A percentile compares a stretch with the other conserved stretches of the same genome.
phyloP scores from a whole-genome alignment of 371 early-diverging fungal genomes.

The Mortierella sp. region DNA sequence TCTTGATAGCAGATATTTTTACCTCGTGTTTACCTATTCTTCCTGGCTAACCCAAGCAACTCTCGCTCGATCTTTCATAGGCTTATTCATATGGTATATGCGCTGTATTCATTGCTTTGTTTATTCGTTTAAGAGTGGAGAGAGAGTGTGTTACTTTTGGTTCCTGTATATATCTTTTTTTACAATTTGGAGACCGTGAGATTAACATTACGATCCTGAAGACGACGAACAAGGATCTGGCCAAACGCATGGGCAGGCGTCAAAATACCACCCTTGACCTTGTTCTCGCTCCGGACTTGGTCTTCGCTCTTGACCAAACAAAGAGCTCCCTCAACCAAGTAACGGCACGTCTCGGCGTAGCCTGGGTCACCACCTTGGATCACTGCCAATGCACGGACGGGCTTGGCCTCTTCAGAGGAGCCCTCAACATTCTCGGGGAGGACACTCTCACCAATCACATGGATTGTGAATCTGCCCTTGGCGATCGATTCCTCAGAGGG shows the following conservation, averaged over 20 bases:
- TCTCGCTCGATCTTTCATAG: no score
- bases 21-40: no score
- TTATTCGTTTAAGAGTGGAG: no score
- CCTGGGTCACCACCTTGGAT: conserved; percentile 85
- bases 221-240: conserved; percentile 70
- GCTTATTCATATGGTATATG: no score
- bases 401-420: conserved; percentile 50
- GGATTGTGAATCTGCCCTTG: conserved; percentile 63
- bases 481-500: conserved; percentile 67
- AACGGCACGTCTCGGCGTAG: conserved; percentile 79
- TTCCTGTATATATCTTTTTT: conserved; percentile 11
- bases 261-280: conserved; percentile 74
- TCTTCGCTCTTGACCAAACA: conserved; percentile 66
- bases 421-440: conserved; percentile 28
- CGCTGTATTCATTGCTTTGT: no score
- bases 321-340: conserved; percentile 74
- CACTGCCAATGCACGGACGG: conserved; percentile 66
- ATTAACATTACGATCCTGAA: conserved; percentile 70
- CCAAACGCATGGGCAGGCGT: conserved; percentile 86
- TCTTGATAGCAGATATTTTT: no score
- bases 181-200: conserved; percentile 65
- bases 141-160: not conserved
- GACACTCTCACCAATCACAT: conserved; percentile 67
- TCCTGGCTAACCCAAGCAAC: no score
- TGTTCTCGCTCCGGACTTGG: conserved; percentile 62